These are phyloP conservation scores for Solanum paucissectum DNA, from an alignment of 257 asterid genomes.

Conservation along the genomic window DNA sequence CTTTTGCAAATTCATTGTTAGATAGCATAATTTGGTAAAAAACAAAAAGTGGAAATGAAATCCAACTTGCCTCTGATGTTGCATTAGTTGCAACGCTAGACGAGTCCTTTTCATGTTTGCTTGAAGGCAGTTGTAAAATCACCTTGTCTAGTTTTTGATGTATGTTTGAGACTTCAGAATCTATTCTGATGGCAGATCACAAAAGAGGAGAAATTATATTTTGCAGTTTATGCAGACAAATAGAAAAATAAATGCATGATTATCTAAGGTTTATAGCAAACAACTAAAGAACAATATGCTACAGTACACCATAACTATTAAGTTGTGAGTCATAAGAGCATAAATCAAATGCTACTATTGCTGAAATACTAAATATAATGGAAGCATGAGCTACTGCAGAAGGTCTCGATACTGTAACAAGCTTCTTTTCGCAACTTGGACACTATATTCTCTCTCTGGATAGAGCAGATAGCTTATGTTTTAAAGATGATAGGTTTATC, in stretches of 20 bases:
- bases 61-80: constrained; percentile 55
- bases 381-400: not conserved
- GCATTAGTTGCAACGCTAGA: constrained; percentile 27
- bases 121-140: constrained; percentile 32
- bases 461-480: not conserved
- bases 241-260: not conserved
- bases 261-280: not conserved
- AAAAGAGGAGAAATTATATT: constrained; percentile 37
- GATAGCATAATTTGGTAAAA: not conserved
- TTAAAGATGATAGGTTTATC: not conserved
- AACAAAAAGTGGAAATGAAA: not conserved
- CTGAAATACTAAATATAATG: not conserved
- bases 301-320: not conserved
- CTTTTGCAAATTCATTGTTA: not conserved
- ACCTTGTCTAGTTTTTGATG: constrained; percentile 48
- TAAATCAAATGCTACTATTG: not conserved
- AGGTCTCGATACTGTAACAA: not conserved
- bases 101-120: constrained; percentile 20
- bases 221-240: constrained; percentile 13
- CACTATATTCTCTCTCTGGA: not conserved
- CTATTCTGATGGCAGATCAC: constrained; percentile 87
- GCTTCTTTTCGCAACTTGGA: not conserved
- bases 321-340: not conserved
- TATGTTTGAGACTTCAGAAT: constrained; percentile 75
- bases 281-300: not conserved